A percentile compares a stretch with the other conserved stretches of the same genome.
These are phyloP conservation scores for Pelargonium myrrhifolium DNA, from an alignment of 441 rosid genomes.

Conservation along the genomic window DNA sequence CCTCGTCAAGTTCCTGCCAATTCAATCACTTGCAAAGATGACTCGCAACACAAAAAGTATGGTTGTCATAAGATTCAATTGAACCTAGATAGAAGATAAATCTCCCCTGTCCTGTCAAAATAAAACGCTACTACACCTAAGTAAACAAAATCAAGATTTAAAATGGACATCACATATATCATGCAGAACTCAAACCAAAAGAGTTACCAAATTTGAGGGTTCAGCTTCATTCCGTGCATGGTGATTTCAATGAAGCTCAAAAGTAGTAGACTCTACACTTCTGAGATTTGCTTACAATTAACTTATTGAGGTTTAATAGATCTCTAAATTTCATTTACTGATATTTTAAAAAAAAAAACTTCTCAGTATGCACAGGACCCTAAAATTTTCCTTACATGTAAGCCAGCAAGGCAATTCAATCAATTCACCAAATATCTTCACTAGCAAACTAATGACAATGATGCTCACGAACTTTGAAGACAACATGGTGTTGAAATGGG, in stretches of 20 bases:
- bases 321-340: too few relatives aligned
- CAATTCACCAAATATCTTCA: neutral
- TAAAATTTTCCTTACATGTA: neutral
- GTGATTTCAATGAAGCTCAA: neutral
- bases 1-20: constrained; percentile 10
- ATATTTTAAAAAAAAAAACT: too few relatives aligned
- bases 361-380: neutral
- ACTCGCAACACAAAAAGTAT: neutral
- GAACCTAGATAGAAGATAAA: neutral
- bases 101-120: neutral
- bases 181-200: neutral
- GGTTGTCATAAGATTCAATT: neutral
- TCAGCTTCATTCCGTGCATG: too few relatives aligned
- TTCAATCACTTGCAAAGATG: constrained; percentile 2
- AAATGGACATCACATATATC: neutral
- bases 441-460: neutral
- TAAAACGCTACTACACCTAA: neutral
- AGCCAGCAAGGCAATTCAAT: neutral
- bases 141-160: neutral
- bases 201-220: too few relatives aligned
- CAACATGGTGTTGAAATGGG: neutral
- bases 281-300: neutral
- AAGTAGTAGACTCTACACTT: neutral
- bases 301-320: neutral
- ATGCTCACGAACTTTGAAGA: neutral